A percentile compares a stretch with the other conserved stretches of the same genome.
Conservation (phyloP, 352 stramenopile species). For the Pythium brachiatum region DNA sequence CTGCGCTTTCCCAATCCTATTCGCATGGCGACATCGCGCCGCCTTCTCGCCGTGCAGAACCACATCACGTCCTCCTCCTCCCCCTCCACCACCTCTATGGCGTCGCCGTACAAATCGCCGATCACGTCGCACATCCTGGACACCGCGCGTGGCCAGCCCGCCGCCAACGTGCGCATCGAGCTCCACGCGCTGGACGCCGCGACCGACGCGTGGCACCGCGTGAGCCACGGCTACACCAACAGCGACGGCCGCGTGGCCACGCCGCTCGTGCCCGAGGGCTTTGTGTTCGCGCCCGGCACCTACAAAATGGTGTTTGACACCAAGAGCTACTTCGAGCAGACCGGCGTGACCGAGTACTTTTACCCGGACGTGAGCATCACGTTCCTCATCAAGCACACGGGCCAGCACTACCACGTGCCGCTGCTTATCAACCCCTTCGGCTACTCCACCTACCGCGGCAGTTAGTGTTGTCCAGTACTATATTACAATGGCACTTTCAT, state of each 20-base stretch:
- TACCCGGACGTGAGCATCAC: conserved; percentile 83
- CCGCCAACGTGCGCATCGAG: conserved; percentile 62
- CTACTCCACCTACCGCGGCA: conserved; percentile 89
- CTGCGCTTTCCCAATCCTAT: no score
- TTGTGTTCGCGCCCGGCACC: conserved; percentile 40
- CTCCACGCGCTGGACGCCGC: conserved; percentile 46
- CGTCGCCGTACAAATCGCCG: conserved; percentile 45
- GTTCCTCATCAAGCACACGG: conserved; percentile 71
- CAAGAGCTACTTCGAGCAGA: conserved; percentile 72
- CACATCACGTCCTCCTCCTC: conserved; percentile 22
- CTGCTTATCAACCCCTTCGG: conserved; percentile 89
- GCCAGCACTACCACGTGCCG: conserved; percentile 87
- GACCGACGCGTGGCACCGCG: conserved; percentile 35
- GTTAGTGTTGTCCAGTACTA: conserved; percentile 30
- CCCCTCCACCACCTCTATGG: conserved; percentile 1
- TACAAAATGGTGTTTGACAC: conserved; percentile 88
- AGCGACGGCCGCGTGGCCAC: conserved; percentile 62
- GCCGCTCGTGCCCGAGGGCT: conserved; percentile 43
- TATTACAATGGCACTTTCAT: conserved; percentile 23
- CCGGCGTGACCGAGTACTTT: conserved; percentile 69
- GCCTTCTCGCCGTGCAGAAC: conserved; percentile 30
- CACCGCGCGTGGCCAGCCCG: conserved; percentile 71
- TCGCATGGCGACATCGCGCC: conserved; percentile 24
- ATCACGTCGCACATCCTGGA: conserved; percentile 89
- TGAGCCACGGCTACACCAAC: conserved; percentile 68